These are phyloP conservation scores for Oleoguttula mirabilis DNA, from an alignment of 495 filamentous ascomycete species.

Conservation along the genomic window DNA sequence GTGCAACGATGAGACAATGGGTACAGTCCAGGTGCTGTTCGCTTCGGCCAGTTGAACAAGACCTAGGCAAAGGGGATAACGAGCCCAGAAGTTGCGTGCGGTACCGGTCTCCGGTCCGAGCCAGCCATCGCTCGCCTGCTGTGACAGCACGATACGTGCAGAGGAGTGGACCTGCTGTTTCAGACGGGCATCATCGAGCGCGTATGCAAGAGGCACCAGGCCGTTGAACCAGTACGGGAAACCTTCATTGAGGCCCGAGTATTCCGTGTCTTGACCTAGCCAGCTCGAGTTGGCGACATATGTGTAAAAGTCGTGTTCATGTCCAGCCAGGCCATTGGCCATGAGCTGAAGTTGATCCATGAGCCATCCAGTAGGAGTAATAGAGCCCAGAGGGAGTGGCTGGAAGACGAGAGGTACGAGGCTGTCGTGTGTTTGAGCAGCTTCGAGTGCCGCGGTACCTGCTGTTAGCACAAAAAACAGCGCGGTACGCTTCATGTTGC, in stretches of 20 bases:
- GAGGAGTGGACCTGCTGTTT: slow-evolving; percentile 41
- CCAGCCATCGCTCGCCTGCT: slow-evolving; percentile 49
- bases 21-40: slow-evolving; percentile 27
- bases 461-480: not conserved
- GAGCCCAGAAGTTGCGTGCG: slow-evolving; percentile 43
- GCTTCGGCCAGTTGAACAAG: slow-evolving; percentile 37
- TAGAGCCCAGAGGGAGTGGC: slow-evolving; percentile 41
- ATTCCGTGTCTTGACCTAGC: slow-evolving; percentile 45
- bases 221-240: slow-evolving; percentile 58
- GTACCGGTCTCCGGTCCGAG: slow-evolving; percentile 43
- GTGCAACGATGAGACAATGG: slow-evolving; percentile 30
- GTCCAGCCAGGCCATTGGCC: slow-evolving; percentile 47
- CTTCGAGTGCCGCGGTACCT: not conserved
- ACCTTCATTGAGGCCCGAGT: slow-evolving; percentile 47
- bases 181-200: slow-evolving; percentile 41
- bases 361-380: slow-evolving; percentile 51
- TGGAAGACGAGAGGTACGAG: slow-evolving; percentile 2
- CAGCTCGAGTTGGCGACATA: slow-evolving; percentile 44
- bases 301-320: slow-evolving; percentile 48
- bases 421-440: not conserved
- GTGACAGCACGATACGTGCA: slow-evolving; percentile 39
- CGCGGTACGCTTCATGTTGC: too few species aligned
- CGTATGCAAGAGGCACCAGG: slow-evolving; percentile 52
- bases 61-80: slow-evolving; percentile 43
- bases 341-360: slow-evolving; percentile 41